Evolutionary conservation across 2,329 filamentous ascomycete species (phyloP).

Genomic region (Ophiosphaerella herpotricha): DNA sequence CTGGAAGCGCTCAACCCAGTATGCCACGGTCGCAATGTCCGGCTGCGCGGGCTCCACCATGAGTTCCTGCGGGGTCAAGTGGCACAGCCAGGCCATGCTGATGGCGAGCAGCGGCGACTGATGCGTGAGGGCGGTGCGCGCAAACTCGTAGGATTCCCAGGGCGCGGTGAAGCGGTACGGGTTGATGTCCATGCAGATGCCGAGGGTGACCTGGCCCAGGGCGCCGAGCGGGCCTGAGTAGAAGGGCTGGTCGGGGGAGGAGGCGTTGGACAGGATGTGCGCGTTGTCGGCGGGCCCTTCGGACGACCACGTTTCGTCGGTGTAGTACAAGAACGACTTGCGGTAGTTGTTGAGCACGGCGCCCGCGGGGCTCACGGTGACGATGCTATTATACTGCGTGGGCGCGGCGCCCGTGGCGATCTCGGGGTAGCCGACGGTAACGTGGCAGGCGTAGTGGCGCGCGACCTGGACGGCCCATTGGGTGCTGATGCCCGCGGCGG

Average conservation of each 20-base stretch:
- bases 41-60: slow-evolving; percentile 58
- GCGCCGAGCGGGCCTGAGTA: slow-evolving; percentile 42
- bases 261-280: slow-evolving; percentile 22
- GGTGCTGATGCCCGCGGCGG: slow-evolving; percentile 67
- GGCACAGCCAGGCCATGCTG: slow-evolving; percentile 78
- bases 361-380: slow-evolving; percentile 61
- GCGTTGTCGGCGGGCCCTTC: slow-evolving; percentile 51
- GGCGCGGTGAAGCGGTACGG: slow-evolving; percentile 65
- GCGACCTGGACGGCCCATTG: slow-evolving; percentile 73
- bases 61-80: slow-evolving; percentile 55
- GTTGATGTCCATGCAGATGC: slow-evolving; percentile 65
- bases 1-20: slow-evolving; percentile 75
- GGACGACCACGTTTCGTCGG: slow-evolving; percentile 67
- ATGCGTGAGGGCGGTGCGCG: slow-evolving; percentile 60
- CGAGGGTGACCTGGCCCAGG: slow-evolving; percentile 47
- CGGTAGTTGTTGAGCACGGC: slow-evolving; percentile 64
- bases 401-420: slow-evolving; percentile 24
- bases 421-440: slow-evolving; percentile 77
- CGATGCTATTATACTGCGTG: slow-evolving; percentile 62
- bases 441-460: slow-evolving; percentile 67
- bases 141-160: slow-evolving; percentile 63
- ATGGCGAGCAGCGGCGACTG: slow-evolving; percentile 68
- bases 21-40: slow-evolving; percentile 73
- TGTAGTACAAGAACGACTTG: slow-evolving; percentile 69
- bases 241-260: slow-evolving; percentile 39